Evolutionary conservation across 2,329 filamentous ascomycete species (phyloP), one percentile per base, ranked within the genome.

Genomic region (Exophiala mesophila): DNA sequence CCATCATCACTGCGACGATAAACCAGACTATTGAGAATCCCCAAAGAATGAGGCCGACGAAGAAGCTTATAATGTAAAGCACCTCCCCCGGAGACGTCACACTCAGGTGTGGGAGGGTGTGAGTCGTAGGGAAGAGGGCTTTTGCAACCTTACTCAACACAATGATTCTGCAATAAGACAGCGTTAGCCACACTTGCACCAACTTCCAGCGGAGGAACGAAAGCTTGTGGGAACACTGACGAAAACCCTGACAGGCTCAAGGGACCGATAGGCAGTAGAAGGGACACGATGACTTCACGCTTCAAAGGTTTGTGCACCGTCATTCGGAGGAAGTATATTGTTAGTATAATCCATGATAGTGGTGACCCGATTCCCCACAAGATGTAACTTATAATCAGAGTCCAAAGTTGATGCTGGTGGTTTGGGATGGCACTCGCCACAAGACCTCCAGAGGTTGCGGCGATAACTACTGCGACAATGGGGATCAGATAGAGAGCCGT

Each of bases 261-360:
- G 0, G 82, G 80, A 0, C 82, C 80, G 0, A 85, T 67, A 1
- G 82, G 82, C 0, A 86, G 63, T 52, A 85, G 83, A 5, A 78
- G 75, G 2, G 76, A 82, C 7, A 85, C 80, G 32, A 85, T 80
- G 41, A 80, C 76, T 56, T 84, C 82, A 35, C 75, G 70, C 1
- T 80, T 74, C 0, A 82, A 82, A 10, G 85, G 69, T 26, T 79
- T 77, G 61, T 85, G 76, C 2, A 85, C 60, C 3, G 77, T 78
- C 8, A 87, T 68, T 8, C 82, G 77, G 46, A 82, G 77, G 56
- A 83, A 84, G 61, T 86, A 87, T 26, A 86, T 73, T 8, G 77
- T 77, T 19, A 85, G 64, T 13, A 84, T 73, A 30, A 73, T 71
- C 60, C 80, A 73, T 1, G 80, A 76, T 38, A 86, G 62, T 0